These are phyloP conservation scores for Aspergillus carlsbadensis DNA, from an alignment of 495 filamentous ascomycete genomes.

Conservation along the genomic window DNA sequence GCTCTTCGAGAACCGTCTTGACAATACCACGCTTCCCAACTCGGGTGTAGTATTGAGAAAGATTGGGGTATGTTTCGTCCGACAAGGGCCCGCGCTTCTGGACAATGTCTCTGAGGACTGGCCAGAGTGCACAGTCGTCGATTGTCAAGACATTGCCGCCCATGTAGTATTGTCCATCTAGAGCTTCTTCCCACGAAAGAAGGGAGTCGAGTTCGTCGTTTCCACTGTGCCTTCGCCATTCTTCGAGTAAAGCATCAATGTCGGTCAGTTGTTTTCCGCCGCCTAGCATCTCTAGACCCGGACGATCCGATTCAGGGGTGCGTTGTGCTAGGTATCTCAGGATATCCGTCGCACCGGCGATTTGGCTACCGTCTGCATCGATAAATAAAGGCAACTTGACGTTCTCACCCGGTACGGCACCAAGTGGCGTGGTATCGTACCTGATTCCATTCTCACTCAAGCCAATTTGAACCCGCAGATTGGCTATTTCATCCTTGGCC, in stretches of 20 bases:
- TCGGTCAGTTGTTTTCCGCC: slow-evolving; percentile 32
- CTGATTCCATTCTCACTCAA: slow-evolving; percentile 59
- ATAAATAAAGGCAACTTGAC: slow-evolving; percentile 28
- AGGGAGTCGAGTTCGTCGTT: slow-evolving; percentile 26
- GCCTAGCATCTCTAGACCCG: slow-evolving; percentile 32
- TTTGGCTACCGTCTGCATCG: slow-evolving; percentile 24
- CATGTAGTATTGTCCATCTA: slow-evolving; percentile 52
- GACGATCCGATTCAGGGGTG: slow-evolving; percentile 22
- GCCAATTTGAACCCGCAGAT: slow-evolving; percentile 56
- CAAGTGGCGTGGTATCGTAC: slow-evolving; percentile 37
- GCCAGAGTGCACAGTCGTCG: slow-evolving; percentile 73
- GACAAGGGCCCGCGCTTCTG: slow-evolving; percentile 26
- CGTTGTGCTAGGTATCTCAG: slow-evolving; percentile 30
- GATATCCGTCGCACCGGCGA: slow-evolving; percentile 38
- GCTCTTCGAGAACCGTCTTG: slow-evolving; percentile 41
- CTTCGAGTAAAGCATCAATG: slow-evolving; percentile 30
- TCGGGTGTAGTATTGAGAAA: slow-evolving; percentile 54
- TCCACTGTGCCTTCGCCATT: slow-evolving; percentile 31
- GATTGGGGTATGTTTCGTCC: slow-evolving; percentile 34
- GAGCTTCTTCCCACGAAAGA: slow-evolving; percentile 48
- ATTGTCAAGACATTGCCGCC: slow-evolving; percentile 55
- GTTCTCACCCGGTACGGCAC: background rate
- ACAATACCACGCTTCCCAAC: slow-evolving; percentile 51
- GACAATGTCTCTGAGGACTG: slow-evolving; percentile 61
- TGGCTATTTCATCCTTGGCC: slow-evolving; percentile 52